Conservation (phyloP, 306 rosid species). For the Cucurbita ficifolia region DNA sequence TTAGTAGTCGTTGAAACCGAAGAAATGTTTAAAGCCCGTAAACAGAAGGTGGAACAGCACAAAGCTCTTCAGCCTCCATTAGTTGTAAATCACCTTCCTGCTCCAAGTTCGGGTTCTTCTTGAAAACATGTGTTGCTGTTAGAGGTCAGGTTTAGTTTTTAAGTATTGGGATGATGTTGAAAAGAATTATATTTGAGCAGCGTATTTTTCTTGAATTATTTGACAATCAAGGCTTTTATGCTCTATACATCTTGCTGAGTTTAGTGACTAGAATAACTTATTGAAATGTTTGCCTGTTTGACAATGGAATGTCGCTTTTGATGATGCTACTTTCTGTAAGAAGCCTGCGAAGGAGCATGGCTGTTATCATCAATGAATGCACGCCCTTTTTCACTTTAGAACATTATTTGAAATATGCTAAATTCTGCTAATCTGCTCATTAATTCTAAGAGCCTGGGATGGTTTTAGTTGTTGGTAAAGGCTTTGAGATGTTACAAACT, state of each 20-base stretch:
- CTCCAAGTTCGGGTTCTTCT: constrained; percentile 28
- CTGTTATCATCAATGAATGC: not conserved
- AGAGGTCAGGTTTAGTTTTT: constrained; percentile 22
- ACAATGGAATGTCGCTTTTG: not conserved
- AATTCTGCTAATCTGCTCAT: not conserved
- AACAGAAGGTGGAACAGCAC: constrained; percentile 50
- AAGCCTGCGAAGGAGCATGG: not conserved
- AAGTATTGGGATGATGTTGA: constrained; percentile 9
- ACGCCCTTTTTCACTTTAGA: not conserved
- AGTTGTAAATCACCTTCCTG: constrained; percentile 49
- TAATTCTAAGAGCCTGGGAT: not conserved
- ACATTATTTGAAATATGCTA: not conserved
- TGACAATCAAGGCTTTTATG: constrained; percentile 7
- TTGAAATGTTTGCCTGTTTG: not conserved
- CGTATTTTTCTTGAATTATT: constrained; percentile 1
- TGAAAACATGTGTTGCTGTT: constrained; percentile 10
- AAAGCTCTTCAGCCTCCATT: constrained; percentile 47
- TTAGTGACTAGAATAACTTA: not conserved
- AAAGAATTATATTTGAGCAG: constrained; percentile 5
- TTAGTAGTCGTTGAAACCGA: constrained; percentile 74
- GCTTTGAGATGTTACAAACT: not conserved
- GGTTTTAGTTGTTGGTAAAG: not conserved
- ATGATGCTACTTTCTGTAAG: not conserved
- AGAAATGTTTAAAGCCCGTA: constrained; percentile 79
- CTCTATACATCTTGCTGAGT: not conserved